Conservation (phyloP, 106 monocot species). For the Allium fistulosum region DNA sequence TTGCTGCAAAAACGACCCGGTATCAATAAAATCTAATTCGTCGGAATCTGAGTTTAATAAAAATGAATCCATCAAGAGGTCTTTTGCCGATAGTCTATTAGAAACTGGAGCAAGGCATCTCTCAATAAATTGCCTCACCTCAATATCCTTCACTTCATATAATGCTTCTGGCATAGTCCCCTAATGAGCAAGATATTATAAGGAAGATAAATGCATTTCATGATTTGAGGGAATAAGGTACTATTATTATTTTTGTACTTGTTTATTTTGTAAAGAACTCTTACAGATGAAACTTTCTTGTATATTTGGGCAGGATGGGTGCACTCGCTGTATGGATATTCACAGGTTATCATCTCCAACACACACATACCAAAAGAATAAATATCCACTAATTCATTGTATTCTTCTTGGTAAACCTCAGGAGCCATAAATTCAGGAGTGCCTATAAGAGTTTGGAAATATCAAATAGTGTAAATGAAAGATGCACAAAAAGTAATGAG, state of each 20-base stretch:
- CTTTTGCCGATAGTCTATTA: slow-evolving; percentile 31
- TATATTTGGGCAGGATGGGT: slow-evolving; percentile 50
- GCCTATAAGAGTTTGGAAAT: slow-evolving; percentile 15
- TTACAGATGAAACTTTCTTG: slow-evolving; percentile 49
- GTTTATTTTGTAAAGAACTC: neutral
- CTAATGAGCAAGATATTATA: slow-evolving; percentile 7
- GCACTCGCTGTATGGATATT: slow-evolving; percentile 62
- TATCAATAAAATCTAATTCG: slow-evolving; percentile 9
- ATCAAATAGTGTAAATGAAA: too few relatives aligned
- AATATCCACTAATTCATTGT: slow-evolving; percentile 57
- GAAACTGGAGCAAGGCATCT: slow-evolving; percentile 43
- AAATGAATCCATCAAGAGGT: slow-evolving; percentile 57
- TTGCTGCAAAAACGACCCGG: slow-evolving; percentile 18
- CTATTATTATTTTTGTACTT: neutral
- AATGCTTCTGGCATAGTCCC: slow-evolving; percentile 47
- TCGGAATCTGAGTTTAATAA: slow-evolving; percentile 13
- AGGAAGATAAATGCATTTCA: neutral
- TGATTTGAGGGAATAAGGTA: neutral
- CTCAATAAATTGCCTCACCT: slow-evolving; percentile 51
- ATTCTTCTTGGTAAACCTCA: slow-evolving; percentile 53
- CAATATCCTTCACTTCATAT: slow-evolving; percentile 34
- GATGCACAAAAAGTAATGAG: too few relatives aligned
- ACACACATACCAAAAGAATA: slow-evolving; percentile 67
- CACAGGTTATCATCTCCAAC: slow-evolving; percentile 50
- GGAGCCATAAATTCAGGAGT: slow-evolving; percentile 71